These are phyloP conservation scores for Vigna nakashimae DNA, from an alignment of 306 rosid species.

Conservation along the genomic window DNA sequence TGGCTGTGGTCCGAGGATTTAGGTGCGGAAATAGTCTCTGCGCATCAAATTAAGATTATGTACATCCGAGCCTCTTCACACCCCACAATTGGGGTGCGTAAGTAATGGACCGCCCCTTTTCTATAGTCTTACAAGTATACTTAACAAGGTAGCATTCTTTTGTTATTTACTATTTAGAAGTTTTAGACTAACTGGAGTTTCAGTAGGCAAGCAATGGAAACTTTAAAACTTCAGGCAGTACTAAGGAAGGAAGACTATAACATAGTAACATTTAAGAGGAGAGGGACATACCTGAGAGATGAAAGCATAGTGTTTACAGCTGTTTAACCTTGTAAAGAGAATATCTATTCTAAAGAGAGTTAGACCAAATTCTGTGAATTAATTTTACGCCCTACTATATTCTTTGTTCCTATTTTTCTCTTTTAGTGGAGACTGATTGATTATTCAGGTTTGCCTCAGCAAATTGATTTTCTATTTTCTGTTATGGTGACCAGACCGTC, in stretches of 20 bases:
- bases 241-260: slow-evolving; percentile 52
- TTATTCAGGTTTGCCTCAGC: slow-evolving; percentile 28
- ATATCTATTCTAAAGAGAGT: slow-evolving; percentile 42
- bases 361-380: slow-evolving; percentile 42
- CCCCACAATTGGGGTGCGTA: slow-evolving; percentile 19
- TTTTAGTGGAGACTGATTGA: not conserved
- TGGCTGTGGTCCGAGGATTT: slow-evolving; percentile 38
- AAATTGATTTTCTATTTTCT: slow-evolving; percentile 27
- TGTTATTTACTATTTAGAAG: slow-evolving; percentile 32
- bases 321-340: slow-evolving; percentile 50
- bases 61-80: slow-evolving; percentile 32
- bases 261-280: slow-evolving; percentile 52
- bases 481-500: slow-evolving; percentile 8
- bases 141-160: slow-evolving; percentile 56
- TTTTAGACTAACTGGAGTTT: slow-evolving; percentile 48
- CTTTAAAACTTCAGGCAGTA: slow-evolving; percentile 38
- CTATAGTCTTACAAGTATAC: slow-evolving; percentile 50
- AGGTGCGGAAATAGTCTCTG: slow-evolving; percentile 32
- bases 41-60: slow-evolving; percentile 34
- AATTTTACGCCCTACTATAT: slow-evolving; percentile 40
- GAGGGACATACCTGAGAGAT: slow-evolving; percentile 40
- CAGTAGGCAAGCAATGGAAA: slow-evolving; percentile 43
- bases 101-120: slow-evolving; percentile 26
- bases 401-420: slow-evolving; percentile 9
- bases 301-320: slow-evolving; percentile 52